These are phyloP conservation scores for Helichrysum umbraculigerum DNA, from an alignment of 129 eudicot genomes.

Conservation along the genomic window DNA sequence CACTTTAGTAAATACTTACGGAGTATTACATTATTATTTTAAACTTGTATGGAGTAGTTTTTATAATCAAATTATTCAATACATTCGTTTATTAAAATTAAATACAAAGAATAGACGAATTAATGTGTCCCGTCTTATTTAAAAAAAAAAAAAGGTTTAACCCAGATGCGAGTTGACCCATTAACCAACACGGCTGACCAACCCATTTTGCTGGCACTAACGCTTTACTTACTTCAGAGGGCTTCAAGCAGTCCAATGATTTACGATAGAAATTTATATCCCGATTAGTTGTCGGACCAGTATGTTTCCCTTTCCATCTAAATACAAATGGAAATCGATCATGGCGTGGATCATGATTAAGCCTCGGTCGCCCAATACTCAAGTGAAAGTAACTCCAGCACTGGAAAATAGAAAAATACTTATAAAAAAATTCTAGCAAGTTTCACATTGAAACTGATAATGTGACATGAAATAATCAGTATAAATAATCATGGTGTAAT, in stretches of 20 bases:
- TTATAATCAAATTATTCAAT: not conserved
- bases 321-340: slow-evolving; percentile 91
- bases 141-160: not conserved
- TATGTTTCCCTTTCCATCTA: slow-evolving; percentile 97
- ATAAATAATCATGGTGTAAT: not conserved
- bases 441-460: not conserved
- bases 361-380: slow-evolving; percentile 91
- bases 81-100: not conserved
- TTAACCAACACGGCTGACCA: not conserved
- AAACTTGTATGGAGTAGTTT: not conserved
- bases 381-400: slow-evolving; percentile 98
- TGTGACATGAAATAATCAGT: slow-evolving; percentile 12
- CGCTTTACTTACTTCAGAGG: slow-evolving; percentile 66
- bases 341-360: slow-evolving; percentile 77
- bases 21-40: too few relatives aligned
- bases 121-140: not conserved
- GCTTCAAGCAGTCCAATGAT: slow-evolving; percentile 76
- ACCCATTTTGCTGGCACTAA: not conserved
- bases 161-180: not conserved
- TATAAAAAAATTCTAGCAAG: not conserved
- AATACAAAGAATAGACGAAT: not conserved
- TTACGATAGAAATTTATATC: slow-evolving; percentile 94
- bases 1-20: not conserved
- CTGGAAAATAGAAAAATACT: slow-evolving; percentile 41
- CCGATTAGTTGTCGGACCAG: slow-evolving; percentile 84